phyloP scores from a whole-genome alignment of 768 basidiomycete species.

The Suillus ampliporus region DNA sequence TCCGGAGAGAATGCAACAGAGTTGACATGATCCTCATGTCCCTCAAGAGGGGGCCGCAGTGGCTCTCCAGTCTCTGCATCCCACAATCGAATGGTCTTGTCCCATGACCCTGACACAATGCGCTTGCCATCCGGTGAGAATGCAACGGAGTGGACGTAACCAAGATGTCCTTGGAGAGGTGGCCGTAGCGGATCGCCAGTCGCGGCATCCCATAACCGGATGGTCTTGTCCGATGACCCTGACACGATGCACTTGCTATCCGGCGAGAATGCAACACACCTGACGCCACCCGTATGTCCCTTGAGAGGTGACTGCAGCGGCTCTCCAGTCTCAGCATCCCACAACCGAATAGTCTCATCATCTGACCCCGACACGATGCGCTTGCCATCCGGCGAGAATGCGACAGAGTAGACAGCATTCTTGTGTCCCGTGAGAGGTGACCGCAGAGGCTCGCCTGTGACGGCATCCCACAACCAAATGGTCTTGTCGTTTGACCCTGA shows the following conservation, averaged over 20 bases:
- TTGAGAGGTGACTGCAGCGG: background rate
- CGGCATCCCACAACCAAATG: no score
- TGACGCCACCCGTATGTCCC: background rate
- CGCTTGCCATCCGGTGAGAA: background rate
- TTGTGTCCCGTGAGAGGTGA: no score
- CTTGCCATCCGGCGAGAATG: no score
- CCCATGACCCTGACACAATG: background rate
- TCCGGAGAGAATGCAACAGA: no score
- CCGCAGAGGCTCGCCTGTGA: no score
- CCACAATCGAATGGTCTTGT: slow-evolving; percentile 1
- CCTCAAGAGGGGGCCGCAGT: no score
- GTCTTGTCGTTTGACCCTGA: no score
- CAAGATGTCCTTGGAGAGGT: slow-evolving; percentile 6
- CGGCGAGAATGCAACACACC: slow-evolving; percentile 57
- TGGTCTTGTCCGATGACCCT: slow-evolving; percentile 57
- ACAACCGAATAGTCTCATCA: background rate
- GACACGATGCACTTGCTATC: slow-evolving; percentile 55
- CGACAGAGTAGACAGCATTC: no score
- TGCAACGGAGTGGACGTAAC: background rate
- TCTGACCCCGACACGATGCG: no score
- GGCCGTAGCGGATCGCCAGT: slow-evolving; percentile 10
- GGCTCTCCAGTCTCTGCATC: no score
- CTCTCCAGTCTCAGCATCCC: slow-evolving; percentile 1
- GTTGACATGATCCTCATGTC: no score
- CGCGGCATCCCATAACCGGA: slow-evolving; percentile 52